A percentile compares a stretch with the other conserved stretches of the same genome.
Evolutionary conservation across 352 stramenopile genomes (phyloP).

Genomic region (Phytopythium mirpurense): DNA sequence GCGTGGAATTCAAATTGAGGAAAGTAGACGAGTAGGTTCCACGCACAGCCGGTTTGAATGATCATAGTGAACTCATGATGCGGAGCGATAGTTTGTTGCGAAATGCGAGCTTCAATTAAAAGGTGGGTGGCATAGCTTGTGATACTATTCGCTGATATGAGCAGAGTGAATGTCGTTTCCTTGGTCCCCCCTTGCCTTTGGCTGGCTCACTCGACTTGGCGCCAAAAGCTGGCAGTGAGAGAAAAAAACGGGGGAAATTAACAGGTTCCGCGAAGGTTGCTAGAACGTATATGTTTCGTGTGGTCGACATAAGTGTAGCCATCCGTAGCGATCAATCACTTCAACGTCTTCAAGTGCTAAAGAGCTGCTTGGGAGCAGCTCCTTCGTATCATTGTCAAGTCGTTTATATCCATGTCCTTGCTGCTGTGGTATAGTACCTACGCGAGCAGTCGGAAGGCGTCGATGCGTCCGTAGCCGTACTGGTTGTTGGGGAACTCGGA

Average conservation of each 20-base stretch:
- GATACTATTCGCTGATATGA: neutral
- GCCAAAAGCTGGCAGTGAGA: neutral
- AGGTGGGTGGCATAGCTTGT: neutral
- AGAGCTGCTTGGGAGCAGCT: too few species aligned
- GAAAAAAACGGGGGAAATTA: neutral
- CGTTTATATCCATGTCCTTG: too few species aligned
- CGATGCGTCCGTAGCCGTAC: constrained; percentile 43
- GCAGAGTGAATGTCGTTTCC: neutral
- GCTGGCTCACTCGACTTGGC: neutral
- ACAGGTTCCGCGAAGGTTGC: neutral
- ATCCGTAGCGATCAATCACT: neutral
- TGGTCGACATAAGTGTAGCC: neutral
- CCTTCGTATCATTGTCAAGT: too few species aligned
- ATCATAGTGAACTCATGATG: neutral
- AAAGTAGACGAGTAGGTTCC: neutral
- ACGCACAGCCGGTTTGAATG: neutral
- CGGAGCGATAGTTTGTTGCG: neutral
- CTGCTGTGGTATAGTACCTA: constrained; percentile 4
- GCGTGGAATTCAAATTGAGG: constrained; percentile 3
- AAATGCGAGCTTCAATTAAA: too few species aligned
- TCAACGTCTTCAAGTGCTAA: too few species aligned
- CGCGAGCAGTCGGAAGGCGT: constrained; percentile 27
- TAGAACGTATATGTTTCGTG: neutral
- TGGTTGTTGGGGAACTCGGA: constrained; percentile 54
- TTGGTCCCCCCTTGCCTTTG: neutral